Evolutionary conservation across 352 stramenopile species (phyloP), one percentile per base, ranked within the genome.

Genomic region (Globisporangium nagaii): DNA sequence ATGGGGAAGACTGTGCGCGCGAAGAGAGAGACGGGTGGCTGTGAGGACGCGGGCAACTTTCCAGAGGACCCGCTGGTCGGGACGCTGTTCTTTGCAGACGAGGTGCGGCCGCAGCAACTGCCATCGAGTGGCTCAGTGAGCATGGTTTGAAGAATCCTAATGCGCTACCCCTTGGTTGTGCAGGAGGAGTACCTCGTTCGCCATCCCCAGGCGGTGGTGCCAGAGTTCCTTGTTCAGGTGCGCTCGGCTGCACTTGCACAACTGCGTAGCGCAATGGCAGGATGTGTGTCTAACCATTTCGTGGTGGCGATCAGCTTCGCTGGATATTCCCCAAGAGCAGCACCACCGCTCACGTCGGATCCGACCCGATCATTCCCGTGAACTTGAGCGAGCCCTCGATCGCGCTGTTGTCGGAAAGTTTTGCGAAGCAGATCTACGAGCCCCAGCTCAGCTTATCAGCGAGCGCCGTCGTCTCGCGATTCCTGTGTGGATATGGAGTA

Each of bases 101-200:
- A 80, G 60, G 70, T 81, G 22, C 25, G 45, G 10, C 3, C 1
- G 20, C 28, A 41, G n/a, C n/a, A n/a, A n/a, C n/a, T n/a, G n/a
- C n/a, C n/a, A n/a, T n/a, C n/a, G n/a, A n/a, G n/a, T n/a, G n/a
- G n/a, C n/a, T n/a, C n/a, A n/a, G n/a, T n/a, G n/a, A n/a, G n/a
- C n/a, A n/a, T n/a, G n/a, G n/a, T n/a, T n/a, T n/a, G n/a, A n/a
- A n/a, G n/a, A n/a, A n/a, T n/a, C n/a, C n/a, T n/a, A n/a, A n/a
- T n/a, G n/a, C n/a, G n/a, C n/a, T n/a, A n/a, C n/a, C n/a, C n/a
- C n/a, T n/a, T n/a, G n/a, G n/a, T n/a, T n/a, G n/a, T n/a, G n/a
- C 32, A 86, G 62, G 79, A 94, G 25, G 81, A 90, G 50, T 92
- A 90, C 49, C 51, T 86, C n/a, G 59, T 88, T 24, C 67, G 79